Evolutionary conservation across 352 stramenopile genomes (phyloP), one percentile per base, ranked within the genome.

Genomic region (Phytophthora pistaciae): DNA sequence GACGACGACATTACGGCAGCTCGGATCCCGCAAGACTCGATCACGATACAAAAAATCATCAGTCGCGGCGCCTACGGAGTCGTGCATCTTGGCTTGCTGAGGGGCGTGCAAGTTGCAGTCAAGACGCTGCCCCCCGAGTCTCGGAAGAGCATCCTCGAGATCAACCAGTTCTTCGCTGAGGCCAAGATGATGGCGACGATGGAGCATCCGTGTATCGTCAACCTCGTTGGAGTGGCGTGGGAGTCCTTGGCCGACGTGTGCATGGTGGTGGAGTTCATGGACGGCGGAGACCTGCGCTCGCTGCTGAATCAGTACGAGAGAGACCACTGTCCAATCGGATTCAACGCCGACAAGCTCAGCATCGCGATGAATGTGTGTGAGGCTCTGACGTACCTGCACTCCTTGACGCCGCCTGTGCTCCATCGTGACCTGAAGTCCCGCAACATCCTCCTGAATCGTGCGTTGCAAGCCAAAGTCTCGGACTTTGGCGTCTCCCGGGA

Each of bases 381-480:
- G 2, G 63, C 56, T 9, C 56, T 71, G 0, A 70, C 57, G 13
- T 75, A 75, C 59, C 8, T 75, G 29, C 56, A 75, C 53, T 75
- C 68, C 0, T 56, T 75, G 7, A 6, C 23, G 0, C 61, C 62
- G 8, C 29, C 23, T 33, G 38, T 76, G 20, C 25, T 79, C 29
- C 83, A 91, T 60, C 80, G 83, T 21, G 83, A 91, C 64, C 67
- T 91, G 54, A 91, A 91, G 56, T 87, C 77, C 10, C 73, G 76
- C 25, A 90, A 91, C 62, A 78, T 90, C 27, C 68, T 89, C 31
- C 60, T 91, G 16, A 74, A 64, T 11, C 13, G 20, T 13, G 65
- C 31, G 9, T 56, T 82, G 14, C 56, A 84, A 13, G 78, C 76
- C 2, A 89, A 89, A 27, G 29, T 89, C 54, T 84, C 77, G 10